Evolutionary conservation across 2,329 filamentous ascomycete species (phyloP), one percentile per base, ranked within the genome.

Genomic region (Penicillium paneum): DNA sequence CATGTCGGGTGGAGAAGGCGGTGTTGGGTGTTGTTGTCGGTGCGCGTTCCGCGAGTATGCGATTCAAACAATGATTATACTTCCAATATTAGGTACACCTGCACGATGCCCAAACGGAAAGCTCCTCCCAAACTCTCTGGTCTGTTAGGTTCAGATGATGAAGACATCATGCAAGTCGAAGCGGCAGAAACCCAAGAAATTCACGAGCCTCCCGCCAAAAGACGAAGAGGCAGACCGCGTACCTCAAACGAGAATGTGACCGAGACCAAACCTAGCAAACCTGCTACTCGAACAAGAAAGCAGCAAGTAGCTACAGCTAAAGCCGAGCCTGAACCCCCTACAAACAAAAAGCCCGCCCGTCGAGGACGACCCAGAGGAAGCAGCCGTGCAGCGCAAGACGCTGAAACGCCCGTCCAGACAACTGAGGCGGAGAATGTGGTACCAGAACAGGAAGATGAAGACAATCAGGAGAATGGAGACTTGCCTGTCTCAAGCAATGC

Each of bases 141-240:
- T 10, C 61, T 81, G 21, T 63, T 79, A 10, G 78, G 77, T 44
- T 79, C 77, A 13, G 79, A 81, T 36, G 71, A 71, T 57, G 75
- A 78, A 34, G 74, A 76, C 49, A 59, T 71, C 8, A 66, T 68
- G 55, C 64, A 70, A 57, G 57, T 70, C n/a, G 64, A 66, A 52
- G 64, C 64, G 41, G 55, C 41, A 35, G 67, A 69, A 49, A 64
- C 67, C 8, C 29, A 34, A 26, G 63, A 67, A 36, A 52, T 63
- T 51, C 61, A 70, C 56, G 66, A 74, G 61, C 70, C 66, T 53
- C 68, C 75, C 21, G 58, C 70, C 49, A 73, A 76, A 64, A 72
- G 67, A 61, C 46, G 61, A 39, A 61, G 74, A 68, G 71, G 70
- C 47, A 66, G 71, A 60, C 68, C 72, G 46, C 71, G 71, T 57